phyloP scores from a whole-genome alignment of 768 basidiomycete species.

The Termitomyces titanicus region DNA sequence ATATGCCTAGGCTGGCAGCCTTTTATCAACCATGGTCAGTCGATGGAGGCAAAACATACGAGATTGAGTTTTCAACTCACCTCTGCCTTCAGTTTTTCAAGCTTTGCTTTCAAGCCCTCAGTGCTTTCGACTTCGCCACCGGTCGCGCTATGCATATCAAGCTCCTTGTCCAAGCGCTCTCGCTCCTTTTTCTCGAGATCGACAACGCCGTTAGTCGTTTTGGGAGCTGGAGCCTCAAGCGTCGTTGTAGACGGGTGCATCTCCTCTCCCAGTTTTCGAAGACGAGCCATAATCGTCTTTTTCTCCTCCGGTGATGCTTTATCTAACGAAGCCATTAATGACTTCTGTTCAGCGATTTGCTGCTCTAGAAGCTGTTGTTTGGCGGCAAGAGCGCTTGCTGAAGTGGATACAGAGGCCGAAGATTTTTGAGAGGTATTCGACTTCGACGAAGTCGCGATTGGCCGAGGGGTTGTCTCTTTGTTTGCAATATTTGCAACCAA shows the following conservation, averaged over 20 bases:
- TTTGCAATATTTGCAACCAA: constrained; percentile 61
- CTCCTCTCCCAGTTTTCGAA: constrained; percentile 77
- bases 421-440: constrained; percentile 33
- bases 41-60: background rate
- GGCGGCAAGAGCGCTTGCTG: constrained; percentile 54
- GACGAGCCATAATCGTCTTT: constrained; percentile 69
- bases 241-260: constrained; percentile 49
- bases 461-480: constrained; percentile 27
- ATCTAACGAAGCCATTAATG: constrained; percentile 67
- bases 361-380: constrained; percentile 76
- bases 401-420: constrained; percentile 18
- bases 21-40: constrained; percentile 20
- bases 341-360: constrained; percentile 87
- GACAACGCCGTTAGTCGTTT: constrained; percentile 22
- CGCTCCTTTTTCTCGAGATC: constrained; percentile 55
- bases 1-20: constrained; percentile 75
- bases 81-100: constrained; percentile 79
- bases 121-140: constrained; percentile 46
- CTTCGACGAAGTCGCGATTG: constrained; percentile 17
- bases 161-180: constrained; percentile 76
- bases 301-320: constrained; percentile 70
- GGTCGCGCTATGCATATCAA: constrained; percentile 60
- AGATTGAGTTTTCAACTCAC: constrained; percentile 36
- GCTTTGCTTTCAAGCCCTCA: constrained; percentile 68
- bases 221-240: constrained; percentile 22